Evolutionary conservation across 2,329 filamentous ascomycete species (phyloP).

Genomic region (Ceratocystis cubensis): DNA sequence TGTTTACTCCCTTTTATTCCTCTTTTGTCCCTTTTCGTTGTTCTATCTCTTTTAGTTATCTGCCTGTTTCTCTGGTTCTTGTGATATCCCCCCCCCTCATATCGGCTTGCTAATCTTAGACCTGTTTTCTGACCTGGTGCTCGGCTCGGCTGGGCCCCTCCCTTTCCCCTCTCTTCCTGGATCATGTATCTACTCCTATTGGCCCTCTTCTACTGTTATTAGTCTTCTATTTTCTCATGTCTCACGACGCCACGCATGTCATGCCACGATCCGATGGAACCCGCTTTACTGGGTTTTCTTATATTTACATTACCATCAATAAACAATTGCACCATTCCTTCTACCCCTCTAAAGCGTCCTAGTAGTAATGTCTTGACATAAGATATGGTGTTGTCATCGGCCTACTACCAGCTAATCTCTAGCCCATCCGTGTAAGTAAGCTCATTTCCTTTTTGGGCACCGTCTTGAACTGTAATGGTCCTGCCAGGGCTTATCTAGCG

Average conservation of each 20-base stretch:
- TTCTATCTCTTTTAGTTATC: background rate
- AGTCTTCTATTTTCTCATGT: background rate
- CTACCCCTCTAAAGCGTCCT: background rate
- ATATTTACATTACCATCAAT: background rate
- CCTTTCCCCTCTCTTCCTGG: background rate
- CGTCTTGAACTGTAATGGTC: background rate
- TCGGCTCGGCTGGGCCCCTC: background rate
- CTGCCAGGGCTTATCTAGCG: background rate
- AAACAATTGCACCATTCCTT: background rate
- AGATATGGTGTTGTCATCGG: background rate
- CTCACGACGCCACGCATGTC: slow-evolving; percentile 5
- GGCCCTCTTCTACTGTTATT: background rate
- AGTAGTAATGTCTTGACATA: background rate
- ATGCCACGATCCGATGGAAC: background rate
- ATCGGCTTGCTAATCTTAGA: background rate
- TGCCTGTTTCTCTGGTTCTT: background rate
- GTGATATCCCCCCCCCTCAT: background rate
- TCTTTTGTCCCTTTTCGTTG: too few species aligned
- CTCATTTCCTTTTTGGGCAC: background rate
- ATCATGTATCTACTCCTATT: background rate
- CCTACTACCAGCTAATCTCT: background rate
- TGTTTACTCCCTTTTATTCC: too few species aligned
- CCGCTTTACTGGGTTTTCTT: background rate
- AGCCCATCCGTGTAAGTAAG: slow-evolving; percentile 1
- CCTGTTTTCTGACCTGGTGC: background rate